Evolutionary conservation across 495 filamentous ascomycete species (phyloP), one percentile per base, ranked within the genome.

Genomic region (Aspergillus affinis): DNA sequence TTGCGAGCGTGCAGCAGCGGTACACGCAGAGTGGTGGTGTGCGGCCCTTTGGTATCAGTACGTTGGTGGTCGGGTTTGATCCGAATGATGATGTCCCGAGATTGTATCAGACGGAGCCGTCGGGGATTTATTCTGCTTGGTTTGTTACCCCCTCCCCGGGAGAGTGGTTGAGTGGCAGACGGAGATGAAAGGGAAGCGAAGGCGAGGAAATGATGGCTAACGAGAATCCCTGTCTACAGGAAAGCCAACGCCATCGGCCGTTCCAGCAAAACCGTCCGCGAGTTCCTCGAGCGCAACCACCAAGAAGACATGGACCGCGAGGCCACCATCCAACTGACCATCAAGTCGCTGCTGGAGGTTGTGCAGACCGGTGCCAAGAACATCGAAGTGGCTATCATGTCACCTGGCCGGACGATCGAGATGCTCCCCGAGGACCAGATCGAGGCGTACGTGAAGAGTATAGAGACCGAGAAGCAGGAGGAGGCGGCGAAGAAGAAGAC

Each of bases 311-410:
- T 98, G 93, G 90, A 96, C 72, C 85, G 92, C 53, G 92, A 96
- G 76, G 88, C 91, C 61, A 97, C 94, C n/a, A 92, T 98, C 74
- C 91, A 94, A 73, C 81, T 98, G 65, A 92, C 94, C 18, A 92
- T 98, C 81, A 98, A 98, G 83, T 97, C 93, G 48, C 82, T 98
- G 63, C 79, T 98, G 64, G 94, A 98, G 79, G 94, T 98, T 53
- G 94, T 98, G 59, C 94, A 98, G 72, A 98, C 94, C 15, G 94
- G 94, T 51, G 95, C 94, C 27, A 98, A 98, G 86, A 98, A 98
- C 75, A 98, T 98, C 69, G 94, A 98, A 79, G 96, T 98, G 65
- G 94, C 94, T 30, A 89, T 98, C 72, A 97, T 98, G 94, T 89
- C 92, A 26, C 91, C 94, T n/a, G 93, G 91, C 50, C 90, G 94